Base-by-base conservation (phyloP, 192 early-diverging fungal species). In the Spizellomyces sp. region DNA sequence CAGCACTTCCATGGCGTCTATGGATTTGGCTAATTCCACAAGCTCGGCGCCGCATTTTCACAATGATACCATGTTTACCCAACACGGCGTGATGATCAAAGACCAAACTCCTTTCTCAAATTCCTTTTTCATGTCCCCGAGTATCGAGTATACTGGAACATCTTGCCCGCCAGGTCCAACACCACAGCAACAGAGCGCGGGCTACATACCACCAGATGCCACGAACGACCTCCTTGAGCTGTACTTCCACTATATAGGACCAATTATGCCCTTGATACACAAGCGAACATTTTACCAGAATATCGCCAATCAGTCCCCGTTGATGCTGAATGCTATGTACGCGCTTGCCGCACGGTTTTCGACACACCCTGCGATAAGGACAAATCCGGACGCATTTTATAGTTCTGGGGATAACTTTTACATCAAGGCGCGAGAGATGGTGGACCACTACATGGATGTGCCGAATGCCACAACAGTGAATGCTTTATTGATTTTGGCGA, bases 401-500 rank as follows among this genome's bases (percentile, higher is more conserved):
- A 77, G 48, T 55, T 45, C 47, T 65, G 79, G 79, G 5, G 81
- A 83, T 47, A 58, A 64, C 45, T 83, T 83, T 56, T 83, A 83
- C 66, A 62, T 75, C 45, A 70, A 76, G 45, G 81, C 81, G 17
- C 44, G 76, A 21, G 76, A 76, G 46, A 52, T 80, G 55, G 76
- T 83, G 7, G 77, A 80, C 61, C 78, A 81, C 58, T 75, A 73
- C 64, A 78, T 80, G 73, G 81, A 80, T 54, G 59, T 71, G 41
- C 74, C 79, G 36, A 73, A 66, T 45, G 69, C 54, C 7, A 57
- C 62, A 9, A 74, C 79, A 21, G 74, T 83, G 14, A 60, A 62
- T n/a, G 76, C 81, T 0, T 63, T 80, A 19, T 65, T 78, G 8
- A 48, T 79, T 15, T 45, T 83, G 64, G 66, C 77, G 15, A 61